These are phyloP conservation scores for Penicillium paradoxum DNA, from an alignment of 495 filamentous ascomycete species.

Conservation along the genomic window DNA sequence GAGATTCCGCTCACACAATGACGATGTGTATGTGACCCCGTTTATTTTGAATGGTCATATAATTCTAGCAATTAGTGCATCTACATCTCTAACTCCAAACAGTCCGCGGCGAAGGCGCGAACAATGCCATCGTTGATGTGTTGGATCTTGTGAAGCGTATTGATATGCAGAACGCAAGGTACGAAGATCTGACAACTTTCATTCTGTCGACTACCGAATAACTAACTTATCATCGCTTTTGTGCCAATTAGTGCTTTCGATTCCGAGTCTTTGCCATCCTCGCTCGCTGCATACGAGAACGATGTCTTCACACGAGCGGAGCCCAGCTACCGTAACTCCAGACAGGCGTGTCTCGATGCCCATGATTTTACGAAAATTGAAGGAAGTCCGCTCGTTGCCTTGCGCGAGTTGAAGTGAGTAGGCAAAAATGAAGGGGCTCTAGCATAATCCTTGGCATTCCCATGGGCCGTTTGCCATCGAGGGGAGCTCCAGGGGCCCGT, in stretches of 20 bases:
- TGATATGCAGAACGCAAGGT: slow-evolving; percentile 9
- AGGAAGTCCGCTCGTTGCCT: slow-evolving; percentile 30
- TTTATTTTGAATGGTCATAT: neutral
- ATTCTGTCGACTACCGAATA: neutral
- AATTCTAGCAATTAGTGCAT: neutral
- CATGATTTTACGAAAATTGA: slow-evolving; percentile 48
- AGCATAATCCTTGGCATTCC: neutral
- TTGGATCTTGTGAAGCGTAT: slow-evolving; percentile 31
- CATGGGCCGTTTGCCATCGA: neutral
- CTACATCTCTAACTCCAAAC: neutral
- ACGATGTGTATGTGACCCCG: slow-evolving; percentile 45
- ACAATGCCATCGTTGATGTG: slow-evolving; percentile 54
- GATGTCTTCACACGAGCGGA: slow-evolving; percentile 46
- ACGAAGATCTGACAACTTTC: neutral
- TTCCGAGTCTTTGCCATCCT: slow-evolving; percentile 12
- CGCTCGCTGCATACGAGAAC: slow-evolving; percentile 46
- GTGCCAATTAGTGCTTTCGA: slow-evolving; percentile 8
- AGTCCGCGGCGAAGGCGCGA: slow-evolving; percentile 56
- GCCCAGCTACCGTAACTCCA: slow-evolving; percentile 49
- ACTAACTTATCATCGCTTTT: neutral
- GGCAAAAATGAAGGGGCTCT: neutral
- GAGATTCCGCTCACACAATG: slow-evolving; percentile 55
- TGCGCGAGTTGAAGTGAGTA: slow-evolving; percentile 3
- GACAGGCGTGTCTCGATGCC: slow-evolving; percentile 60
- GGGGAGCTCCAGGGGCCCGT: too few relatives aligned